Evolutionary conservation across 2,329 filamentous ascomycete genomes (phyloP), one percentile per base, ranked within the genome.

Genomic region (Aureobasidium sp.): DNA sequence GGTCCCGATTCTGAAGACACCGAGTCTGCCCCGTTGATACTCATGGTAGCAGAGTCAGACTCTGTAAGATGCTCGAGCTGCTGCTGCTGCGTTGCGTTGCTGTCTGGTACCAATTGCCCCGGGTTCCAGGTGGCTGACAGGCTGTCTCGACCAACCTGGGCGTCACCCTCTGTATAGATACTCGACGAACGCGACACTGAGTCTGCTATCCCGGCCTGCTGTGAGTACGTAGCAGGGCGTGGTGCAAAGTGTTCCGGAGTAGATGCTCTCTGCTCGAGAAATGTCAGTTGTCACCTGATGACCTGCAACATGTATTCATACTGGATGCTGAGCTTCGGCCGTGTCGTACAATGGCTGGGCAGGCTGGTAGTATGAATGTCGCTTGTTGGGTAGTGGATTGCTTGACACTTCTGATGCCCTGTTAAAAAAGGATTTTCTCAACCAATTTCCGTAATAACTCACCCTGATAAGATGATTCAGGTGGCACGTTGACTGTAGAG

Each of bases 1-100:
- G 66, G 66, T 63, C 70, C 70, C 60, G 67, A 69, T 63, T 73
- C 71, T 62, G 70, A 70, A 65, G 72, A 73, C 42, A 51, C 29
- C 27, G 55, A 59, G 29, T 57, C 53, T 44, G 39, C 30, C 8
- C 54, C 54, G 42, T 58, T 58, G 42, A 58, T 59, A 16, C 53
- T 63, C 62, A 62, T 60, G 16, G 32, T 13, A 36, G 27, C 36
- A 36, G 16, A n/a, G 5, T 27, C 48, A n/a, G 47, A 21, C 30
- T 13, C 13, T 7, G 16, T 27, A 1, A 27, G 29, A 8, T 44
- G 36, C 16, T 57, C 39, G 10, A 34, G 11, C 16, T 45, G 53
- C 32, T 47, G 36, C n/a, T 30, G 41, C 25, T 27, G 16, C 5
- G 30, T 5, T 14, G 21, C 16, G 37, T 29, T 29, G 32, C n/a